Percentiles rank a stretch among this genome's conserved stretches.
Evolutionary conservation across 31 red algal species (phyloP).

Genomic region (Porphyra umbilicalis): DNA sequence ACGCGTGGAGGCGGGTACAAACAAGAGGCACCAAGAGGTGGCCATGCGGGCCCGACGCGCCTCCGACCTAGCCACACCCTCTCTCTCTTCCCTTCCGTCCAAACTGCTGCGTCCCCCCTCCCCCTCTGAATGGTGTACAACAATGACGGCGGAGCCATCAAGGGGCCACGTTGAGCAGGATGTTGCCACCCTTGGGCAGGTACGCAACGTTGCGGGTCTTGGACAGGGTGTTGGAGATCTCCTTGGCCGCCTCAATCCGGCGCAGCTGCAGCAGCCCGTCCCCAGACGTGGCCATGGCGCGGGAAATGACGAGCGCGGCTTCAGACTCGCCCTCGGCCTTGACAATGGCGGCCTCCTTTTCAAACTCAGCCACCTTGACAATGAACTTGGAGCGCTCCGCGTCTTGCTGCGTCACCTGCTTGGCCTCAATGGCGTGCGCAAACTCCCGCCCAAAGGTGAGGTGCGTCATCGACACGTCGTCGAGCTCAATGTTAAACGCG

Average conservation of each 20-base stretch:
- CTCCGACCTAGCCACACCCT: too few species aligned
- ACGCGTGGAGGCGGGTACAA: neutral
- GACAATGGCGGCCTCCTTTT: constrained; percentile 91
- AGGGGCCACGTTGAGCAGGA: constrained; percentile 66
- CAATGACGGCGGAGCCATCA: neutral
- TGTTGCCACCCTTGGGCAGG: constrained; percentile 83
- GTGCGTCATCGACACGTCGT: constrained; percentile 99
- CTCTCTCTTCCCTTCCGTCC: too few species aligned
- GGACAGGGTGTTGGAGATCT: constrained; percentile 84
- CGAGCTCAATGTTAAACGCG: constrained; percentile 93
- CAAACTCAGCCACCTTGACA: constrained; percentile 92
- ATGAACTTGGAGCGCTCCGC: constrained; percentile 93
- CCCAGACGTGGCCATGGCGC: constrained; percentile 73
- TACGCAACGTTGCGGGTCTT: constrained; percentile 79
- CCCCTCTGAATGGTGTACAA: too few species aligned
- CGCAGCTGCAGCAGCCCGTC: constrained; percentile 90
- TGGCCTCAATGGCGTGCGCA: constrained; percentile 90
- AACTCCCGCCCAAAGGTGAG: constrained; percentile 96
- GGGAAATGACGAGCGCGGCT: constrained; percentile 80
- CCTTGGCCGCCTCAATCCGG: constrained; percentile 94
- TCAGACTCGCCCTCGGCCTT: constrained; percentile 88
- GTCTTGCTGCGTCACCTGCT: constrained; percentile 98
- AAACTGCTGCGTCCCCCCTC: too few species aligned
- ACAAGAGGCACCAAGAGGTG: neutral
- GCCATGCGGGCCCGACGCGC: too few species aligned